phyloP scores from a whole-genome alignment of 1,139 yeast genomes.

The Saccharomyces hybrid region DNA sequence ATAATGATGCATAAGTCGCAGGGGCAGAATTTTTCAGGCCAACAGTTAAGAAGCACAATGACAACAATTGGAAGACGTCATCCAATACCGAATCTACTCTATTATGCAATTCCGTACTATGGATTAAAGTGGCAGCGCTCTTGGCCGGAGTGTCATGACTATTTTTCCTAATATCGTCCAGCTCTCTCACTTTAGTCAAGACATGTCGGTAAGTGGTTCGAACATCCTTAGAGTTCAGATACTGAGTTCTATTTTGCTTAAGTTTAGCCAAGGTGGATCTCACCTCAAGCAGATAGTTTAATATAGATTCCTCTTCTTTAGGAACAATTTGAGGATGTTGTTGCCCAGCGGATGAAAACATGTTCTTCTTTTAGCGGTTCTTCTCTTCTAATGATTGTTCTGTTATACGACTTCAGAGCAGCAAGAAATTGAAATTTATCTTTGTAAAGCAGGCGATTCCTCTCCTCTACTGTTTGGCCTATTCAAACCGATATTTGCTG shows the following conservation, averaged over 20 bases:
- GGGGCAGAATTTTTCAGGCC: conserved; percentile 88
- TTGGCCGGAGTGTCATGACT: conserved; percentile 13
- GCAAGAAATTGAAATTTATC: too few relatives aligned
- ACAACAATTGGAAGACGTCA: conserved; percentile 79
- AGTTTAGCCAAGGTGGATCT: conserved; percentile 46
- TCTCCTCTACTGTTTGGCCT: neutral
- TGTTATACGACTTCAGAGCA: neutral
- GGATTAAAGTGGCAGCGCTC: conserved; percentile 25
- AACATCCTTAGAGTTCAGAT: conserved; percentile 57
- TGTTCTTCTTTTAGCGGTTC: neutral
- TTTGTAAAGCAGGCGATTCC: neutral
- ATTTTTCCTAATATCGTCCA: conserved; percentile 36
- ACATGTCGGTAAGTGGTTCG: conserved; percentile 48
- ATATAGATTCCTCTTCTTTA: conserved; percentile 43
- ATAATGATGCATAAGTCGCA: conserved; percentile 81
- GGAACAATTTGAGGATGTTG: conserved; percentile 36
- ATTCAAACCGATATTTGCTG: neutral
- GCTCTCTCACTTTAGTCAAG: conserved; percentile 42
- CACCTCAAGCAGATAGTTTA: conserved; percentile 41
- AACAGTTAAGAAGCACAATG: conserved; percentile 81
- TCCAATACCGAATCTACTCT: conserved; percentile 68
- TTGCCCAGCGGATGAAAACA: neutral
- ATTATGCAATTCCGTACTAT: conserved; percentile 27
- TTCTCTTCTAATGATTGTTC: neutral
- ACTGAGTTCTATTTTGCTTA: conserved; percentile 58